Base-by-base conservation (phyloP, 805 yeast species). In the Myxozyma nipponensis region DNA sequence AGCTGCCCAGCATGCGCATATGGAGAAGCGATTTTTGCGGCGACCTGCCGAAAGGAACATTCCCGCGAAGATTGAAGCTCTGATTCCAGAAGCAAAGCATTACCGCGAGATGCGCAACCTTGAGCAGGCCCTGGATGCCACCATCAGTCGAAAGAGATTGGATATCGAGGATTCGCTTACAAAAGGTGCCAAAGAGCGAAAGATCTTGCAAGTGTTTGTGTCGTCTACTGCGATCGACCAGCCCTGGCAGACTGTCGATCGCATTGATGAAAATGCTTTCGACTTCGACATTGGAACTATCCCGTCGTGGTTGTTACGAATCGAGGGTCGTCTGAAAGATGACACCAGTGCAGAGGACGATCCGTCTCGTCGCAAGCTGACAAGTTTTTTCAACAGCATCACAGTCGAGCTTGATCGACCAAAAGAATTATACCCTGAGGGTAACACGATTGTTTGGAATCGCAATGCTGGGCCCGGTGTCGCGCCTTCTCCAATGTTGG, bases 151-250 rank as follows among this genome's bases (percentile, higher is more conserved):
- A 52, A 91, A 91, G 66, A 78, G 87, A 55, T 77, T 86, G 47
- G 98, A 91, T 62, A 74, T 89, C 50, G 95, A 87, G 65, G 95
- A 90, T 52, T 74, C 72, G 66, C 70, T 74, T 54, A 75, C 56
- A 17, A 51, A 37, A 32, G 53, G 53, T 19, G 13, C 56, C 68
- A 69, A 38, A 52, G 57, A 53, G 28, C 57, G 55, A 9, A 83
- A 84, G 46, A 74, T 76, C 13, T 74, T 93, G 60, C 78, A 98
- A 49, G 77, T 93, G 17, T 91, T 82, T 63, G 74, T 93, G 18
- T 88, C 90, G 62, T 88, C 86, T 64, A 83, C 87, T 3, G 73
- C 84, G 26, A 86, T 83, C 54, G 86, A 86, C 65, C 98, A 91
- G 69, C 86, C 91, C 39, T 93, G 98, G 98, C 91, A 85, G 65